These are phyloP conservation scores for Dothiorella sarmentorum DNA, from an alignment of 2,329 filamentous ascomycete genomes.

Conservation along the genomic window DNA sequence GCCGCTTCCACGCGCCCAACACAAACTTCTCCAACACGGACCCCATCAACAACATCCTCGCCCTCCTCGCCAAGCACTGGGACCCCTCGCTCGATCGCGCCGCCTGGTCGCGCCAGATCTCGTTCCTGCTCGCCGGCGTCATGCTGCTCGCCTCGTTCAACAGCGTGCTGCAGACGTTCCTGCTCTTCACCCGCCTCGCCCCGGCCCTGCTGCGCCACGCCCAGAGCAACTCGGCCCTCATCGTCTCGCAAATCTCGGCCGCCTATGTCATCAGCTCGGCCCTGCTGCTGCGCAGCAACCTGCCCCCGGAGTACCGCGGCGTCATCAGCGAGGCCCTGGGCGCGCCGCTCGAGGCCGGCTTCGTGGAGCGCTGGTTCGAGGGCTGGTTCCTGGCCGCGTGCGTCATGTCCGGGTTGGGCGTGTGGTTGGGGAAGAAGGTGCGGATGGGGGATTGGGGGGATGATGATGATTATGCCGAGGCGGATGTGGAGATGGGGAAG, in stretches of 20 bases:
- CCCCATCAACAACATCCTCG: conserved; percentile 79
- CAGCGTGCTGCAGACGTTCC: conserved; percentile 79
- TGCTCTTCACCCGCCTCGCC: conserved; percentile 72
- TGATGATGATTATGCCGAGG: conserved; percentile 38
- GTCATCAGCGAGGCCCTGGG: conserved; percentile 75
- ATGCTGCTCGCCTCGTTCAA: conserved; percentile 80
- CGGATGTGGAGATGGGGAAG: conserved; percentile 70
- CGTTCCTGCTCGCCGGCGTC: conserved; percentile 76
- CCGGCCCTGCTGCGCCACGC: conserved; percentile 69
- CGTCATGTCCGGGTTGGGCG: conserved; percentile 21
- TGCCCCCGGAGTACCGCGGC: conserved; percentile 72
- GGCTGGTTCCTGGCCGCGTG: conserved; percentile 67
- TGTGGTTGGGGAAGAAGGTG: conserved; percentile 44
- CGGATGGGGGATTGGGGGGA: conserved; percentile 41
- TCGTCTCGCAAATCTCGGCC: conserved; percentile 75
- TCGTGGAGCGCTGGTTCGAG: conserved; percentile 83
- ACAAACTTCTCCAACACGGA: conserved; percentile 66
- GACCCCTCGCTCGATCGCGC: conserved; percentile 77
- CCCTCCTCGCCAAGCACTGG: conserved; percentile 77
- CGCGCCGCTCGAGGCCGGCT: conserved; percentile 68
- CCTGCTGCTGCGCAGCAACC: conserved; percentile 71
- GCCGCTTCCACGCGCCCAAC: conserved; percentile 45
- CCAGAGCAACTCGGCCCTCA: conserved; percentile 73
- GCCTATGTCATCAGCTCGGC: conserved; percentile 83
- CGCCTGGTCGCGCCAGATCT: conserved; percentile 81